A percentile compares a stretch with the other conserved stretches of the same genome.
Evolutionary conservation across 257 asterid species (phyloP).

Genomic region (Lithospermum erythrorhizon): DNA sequence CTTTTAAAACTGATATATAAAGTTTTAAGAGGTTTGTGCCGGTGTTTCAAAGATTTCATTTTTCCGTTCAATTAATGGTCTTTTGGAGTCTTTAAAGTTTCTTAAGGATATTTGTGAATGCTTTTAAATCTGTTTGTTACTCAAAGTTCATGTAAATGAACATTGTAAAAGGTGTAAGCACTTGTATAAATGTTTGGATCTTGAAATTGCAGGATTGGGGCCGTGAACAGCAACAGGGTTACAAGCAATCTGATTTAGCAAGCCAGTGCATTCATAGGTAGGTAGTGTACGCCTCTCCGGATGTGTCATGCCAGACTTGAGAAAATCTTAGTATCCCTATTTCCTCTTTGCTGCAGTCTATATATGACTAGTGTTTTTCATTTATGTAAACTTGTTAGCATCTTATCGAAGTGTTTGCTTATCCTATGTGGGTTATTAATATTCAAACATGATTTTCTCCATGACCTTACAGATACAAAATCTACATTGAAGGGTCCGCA

Average conservation of each 20-base stretch:
- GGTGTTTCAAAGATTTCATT: no score
- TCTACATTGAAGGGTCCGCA: constrained; percentile 79
- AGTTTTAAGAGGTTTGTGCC: no score
- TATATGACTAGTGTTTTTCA: background rate
- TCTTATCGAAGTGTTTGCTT: no score
- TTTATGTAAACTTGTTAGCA: no score
- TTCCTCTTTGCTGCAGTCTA: background rate
- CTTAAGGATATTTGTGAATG: no score
- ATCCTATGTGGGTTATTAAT: no score
- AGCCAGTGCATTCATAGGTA: constrained; percentile 78
- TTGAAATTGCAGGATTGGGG: constrained; percentile 37
- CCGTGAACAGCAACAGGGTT: constrained; percentile 46
- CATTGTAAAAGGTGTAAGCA: background rate
- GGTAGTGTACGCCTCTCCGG: background rate
- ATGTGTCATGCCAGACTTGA: background rate
- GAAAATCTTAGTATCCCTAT: background rate
- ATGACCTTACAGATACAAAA: constrained; percentile 46
- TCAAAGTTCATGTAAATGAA: no score
- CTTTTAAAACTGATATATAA: no score
- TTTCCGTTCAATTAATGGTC: no score
- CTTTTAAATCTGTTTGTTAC: no score
- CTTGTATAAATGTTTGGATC: background rate
- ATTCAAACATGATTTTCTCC: background rate
- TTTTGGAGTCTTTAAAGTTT: no score
- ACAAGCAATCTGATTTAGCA: constrained; percentile 59